Conservation (phyloP, 2,329 filamentous ascomycete genomes). For the Aspergillaceae sp. region DNA sequence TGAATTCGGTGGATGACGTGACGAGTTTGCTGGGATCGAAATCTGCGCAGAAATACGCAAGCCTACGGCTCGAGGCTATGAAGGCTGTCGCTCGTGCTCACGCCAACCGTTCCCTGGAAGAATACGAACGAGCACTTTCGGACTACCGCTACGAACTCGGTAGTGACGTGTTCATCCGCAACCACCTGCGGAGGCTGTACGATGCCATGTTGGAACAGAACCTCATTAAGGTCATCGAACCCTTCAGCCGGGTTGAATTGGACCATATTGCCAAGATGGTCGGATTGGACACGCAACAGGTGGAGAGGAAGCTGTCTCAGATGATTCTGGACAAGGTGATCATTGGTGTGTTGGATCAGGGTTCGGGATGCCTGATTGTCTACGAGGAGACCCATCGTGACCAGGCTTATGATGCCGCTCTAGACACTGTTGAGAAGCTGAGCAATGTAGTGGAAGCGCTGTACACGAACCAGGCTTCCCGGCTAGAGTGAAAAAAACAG, state of each 20-base stretch:
- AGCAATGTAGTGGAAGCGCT: slow-evolving; percentile 95
- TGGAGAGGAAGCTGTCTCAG: slow-evolving; percentile 95
- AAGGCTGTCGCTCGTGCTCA: slow-evolving; percentile 96
- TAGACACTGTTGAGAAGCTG: slow-evolving; percentile 93
- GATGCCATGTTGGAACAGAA: slow-evolving; percentile 99
- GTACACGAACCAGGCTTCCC: slow-evolving; percentile 93
- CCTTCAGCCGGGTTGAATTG: slow-evolving; percentile 94
- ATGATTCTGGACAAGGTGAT: slow-evolving; percentile 99
- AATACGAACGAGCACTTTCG: slow-evolving; percentile 89
- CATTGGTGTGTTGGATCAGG: slow-evolving; percentile 92
- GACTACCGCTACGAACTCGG: slow-evolving; percentile 90
- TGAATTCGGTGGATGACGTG: slow-evolving; percentile 93
- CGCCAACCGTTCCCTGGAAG: slow-evolving; percentile 87
- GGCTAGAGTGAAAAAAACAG: slow-evolving; percentile 61
- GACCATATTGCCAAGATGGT: slow-evolving; percentile 97
- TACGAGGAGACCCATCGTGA: slow-evolving; percentile 93
- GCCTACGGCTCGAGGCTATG: slow-evolving; percentile 95
- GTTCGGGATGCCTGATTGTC: slow-evolving; percentile 93
- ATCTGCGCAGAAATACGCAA: slow-evolving; percentile 92
- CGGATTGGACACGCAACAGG: slow-evolving; percentile 87
- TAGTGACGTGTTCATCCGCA: slow-evolving; percentile 90
- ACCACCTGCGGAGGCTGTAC: slow-evolving; percentile 89
- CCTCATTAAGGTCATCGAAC: slow-evolving; percentile 98
- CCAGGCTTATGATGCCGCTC: slow-evolving; percentile 84
- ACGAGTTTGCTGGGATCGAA: slow-evolving; percentile 91